Base-by-base conservation (phyloP, 2,329 filamentous ascomycete species). In the Ophiocordyceps camponoti-rufipedis region DNA sequence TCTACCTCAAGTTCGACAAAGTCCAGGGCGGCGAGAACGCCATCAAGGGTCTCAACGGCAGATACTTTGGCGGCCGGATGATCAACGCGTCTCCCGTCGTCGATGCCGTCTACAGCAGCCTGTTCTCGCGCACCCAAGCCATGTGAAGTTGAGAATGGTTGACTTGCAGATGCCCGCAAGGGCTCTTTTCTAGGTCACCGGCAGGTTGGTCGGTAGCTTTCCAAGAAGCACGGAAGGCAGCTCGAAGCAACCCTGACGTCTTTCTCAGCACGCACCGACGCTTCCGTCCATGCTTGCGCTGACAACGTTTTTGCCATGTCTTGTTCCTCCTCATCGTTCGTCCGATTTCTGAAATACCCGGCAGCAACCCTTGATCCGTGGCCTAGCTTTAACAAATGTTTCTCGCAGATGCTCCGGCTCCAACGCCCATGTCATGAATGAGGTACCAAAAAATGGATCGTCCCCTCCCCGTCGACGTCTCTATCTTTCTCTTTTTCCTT, bases 1-100 rank as follows among this genome's bases (percentile, higher is more conserved):
- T 98, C 56, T 98, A 94, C 65, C 80, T 98, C 63, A 98, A 98
- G 65, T 98, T 98, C 68, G 87, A 94, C 66, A 83, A 86, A 58
- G 85, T 96, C 50, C 79, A 88, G 62, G 89, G 89, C 55, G 89
- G 89, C 61, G 86, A 95, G 66, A 96, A 95, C 61, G 91, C 91
- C 56, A 93, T 96, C 67, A 93, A 94, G 63, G 91, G 91, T 59
- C 78, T 98, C 51, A 96, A 98, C 64, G 91, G 91, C 58, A 82
- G 91, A 60, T 94, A 85, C 65, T 98, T 98, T 65, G 91, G 86
- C 59, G 85, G 85, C 57, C 78, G 81, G 58, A 86, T 85, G 71
- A 94, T 98, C 63, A 89, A 84, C 61, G 91, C 89, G 56, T 83
- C 87, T 52, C 91, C 88, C 63, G 86, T 98, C 67, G 89, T 96